phyloP scores from a whole-genome alignment of 805 yeast genomes.

The Barnettozyma wickerhamii region DNA sequence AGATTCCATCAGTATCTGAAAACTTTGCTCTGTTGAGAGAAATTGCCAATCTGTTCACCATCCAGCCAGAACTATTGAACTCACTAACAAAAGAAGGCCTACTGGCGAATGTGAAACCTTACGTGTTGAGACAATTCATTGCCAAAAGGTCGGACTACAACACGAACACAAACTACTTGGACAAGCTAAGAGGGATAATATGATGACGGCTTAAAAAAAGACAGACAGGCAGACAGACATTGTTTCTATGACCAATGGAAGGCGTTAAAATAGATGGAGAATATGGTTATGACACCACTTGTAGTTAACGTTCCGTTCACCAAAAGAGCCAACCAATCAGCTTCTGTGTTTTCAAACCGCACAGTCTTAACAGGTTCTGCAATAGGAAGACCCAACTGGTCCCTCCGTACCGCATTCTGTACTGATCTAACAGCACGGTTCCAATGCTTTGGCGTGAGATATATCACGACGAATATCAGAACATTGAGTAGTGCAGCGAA shows the following conservation, averaged over 20 bases:
- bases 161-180: conserved; percentile 32
- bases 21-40: conserved; percentile 71
- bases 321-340: conserved; percentile 12
- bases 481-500: conserved; percentile 21
- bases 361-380: conserved; percentile 13
- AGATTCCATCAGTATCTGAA: conserved; percentile 53
- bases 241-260: conserved; percentile 7
- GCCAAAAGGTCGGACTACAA: conserved; percentile 67
- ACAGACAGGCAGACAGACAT: too few relatives aligned
- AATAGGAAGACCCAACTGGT: conserved; percentile 17
- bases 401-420: neutral
- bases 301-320: conserved; percentile 9
- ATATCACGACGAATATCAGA: conserved; percentile 20
- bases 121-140: conserved; percentile 59
- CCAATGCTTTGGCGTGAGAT: conserved; percentile 28
- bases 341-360: conserved; percentile 1
- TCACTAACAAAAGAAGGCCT: conserved; percentile 82
- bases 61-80: conserved; percentile 72
- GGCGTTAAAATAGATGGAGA: conserved; percentile 20
- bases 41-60: conserved; percentile 79
- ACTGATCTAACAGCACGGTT: conserved; percentile 12
- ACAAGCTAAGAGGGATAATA: conserved; percentile 22
- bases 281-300: conserved; percentile 15
- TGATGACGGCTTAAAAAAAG: conserved; percentile 1
- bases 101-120: conserved; percentile 59